These are phyloP conservation scores for Aureobasidium sp. DNA, from an alignment of 2,329 filamentous ascomycete genomes.

Conservation along the genomic window DNA sequence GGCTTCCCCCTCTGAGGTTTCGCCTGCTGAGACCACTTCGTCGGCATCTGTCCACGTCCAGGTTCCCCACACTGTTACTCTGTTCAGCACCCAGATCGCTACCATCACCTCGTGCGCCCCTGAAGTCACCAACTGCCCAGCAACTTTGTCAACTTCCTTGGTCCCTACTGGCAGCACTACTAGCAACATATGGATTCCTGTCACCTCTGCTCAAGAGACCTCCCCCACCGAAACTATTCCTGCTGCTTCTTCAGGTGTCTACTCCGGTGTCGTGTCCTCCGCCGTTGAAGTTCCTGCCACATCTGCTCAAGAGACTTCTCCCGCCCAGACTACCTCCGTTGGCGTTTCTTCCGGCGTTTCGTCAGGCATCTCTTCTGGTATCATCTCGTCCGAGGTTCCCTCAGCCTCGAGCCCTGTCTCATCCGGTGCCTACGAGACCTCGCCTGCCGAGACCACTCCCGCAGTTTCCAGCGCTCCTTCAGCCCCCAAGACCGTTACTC, in stretches of 20 bases:
- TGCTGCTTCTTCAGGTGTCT: slow-evolving; percentile 4
- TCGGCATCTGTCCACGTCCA: slow-evolving; percentile 5
- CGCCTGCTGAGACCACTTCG: slow-evolving; percentile 1
- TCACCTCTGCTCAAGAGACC: slow-evolving; percentile 8
- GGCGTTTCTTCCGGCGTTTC: slow-evolving; percentile 14
- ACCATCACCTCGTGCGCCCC: slow-evolving; percentile 15
- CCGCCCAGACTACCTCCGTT: slow-evolving; percentile 8
- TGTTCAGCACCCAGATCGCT: slow-evolving; percentile 16
- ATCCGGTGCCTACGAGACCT: slow-evolving; percentile 12
- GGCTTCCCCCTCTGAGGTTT: slow-evolving; percentile 15
- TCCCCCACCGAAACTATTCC: slow-evolving; percentile 6
- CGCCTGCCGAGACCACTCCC: slow-evolving; percentile 13
- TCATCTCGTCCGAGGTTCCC: background rate
- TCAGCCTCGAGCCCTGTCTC: background rate
- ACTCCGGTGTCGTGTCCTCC: background rate
- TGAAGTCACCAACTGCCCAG: slow-evolving; percentile 13
- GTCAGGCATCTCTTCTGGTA: background rate
- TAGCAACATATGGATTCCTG: slow-evolving; percentile 12
- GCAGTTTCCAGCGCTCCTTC: slow-evolving; percentile 4
- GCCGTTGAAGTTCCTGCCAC: background rate
- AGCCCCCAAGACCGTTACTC: slow-evolving; percentile 20
- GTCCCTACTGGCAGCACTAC: background rate
- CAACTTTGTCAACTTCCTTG: background rate
- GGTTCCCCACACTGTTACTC: slow-evolving; percentile 14
- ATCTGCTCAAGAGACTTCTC: slow-evolving; percentile 10